phyloP scores from a whole-genome alignment of 2,329 filamentous ascomycete species.

The Phoma herbarum region DNA sequence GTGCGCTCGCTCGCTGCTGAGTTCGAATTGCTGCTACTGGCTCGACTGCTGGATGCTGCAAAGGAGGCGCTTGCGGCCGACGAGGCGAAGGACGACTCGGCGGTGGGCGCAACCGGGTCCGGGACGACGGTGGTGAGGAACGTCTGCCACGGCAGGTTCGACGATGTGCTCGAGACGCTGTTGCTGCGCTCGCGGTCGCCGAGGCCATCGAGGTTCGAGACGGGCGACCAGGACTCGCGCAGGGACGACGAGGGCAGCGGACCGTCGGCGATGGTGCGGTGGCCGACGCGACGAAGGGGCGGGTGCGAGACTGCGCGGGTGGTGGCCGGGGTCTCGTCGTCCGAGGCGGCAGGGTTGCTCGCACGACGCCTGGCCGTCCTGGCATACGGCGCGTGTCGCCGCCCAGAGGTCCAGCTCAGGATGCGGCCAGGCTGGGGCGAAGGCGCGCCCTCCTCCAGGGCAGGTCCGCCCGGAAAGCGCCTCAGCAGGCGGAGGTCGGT shows the following conservation, averaged over 20 bases:
- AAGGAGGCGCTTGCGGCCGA: slow-evolving; percentile 63
- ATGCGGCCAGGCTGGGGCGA: background rate
- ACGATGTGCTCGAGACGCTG: slow-evolving; percentile 73
- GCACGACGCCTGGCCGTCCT: background rate
- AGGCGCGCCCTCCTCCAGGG: background rate
- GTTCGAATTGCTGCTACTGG: slow-evolving; percentile 60
- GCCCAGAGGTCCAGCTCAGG: background rate
- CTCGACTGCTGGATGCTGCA: slow-evolving; percentile 51
- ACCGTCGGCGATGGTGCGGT: slow-evolving; percentile 49
- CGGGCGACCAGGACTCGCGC: slow-evolving; percentile 51
- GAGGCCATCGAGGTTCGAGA: slow-evolving; percentile 70
- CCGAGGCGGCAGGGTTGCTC: slow-evolving; percentile 4
- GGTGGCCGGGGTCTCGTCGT: slow-evolving; percentile 35
- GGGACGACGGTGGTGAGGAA: slow-evolving; percentile 82
- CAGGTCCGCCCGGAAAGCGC: background rate
- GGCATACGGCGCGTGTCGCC: slow-evolving; percentile 7
- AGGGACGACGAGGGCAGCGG: slow-evolving; percentile 49
- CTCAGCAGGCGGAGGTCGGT: background rate
- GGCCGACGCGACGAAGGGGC: slow-evolving; percentile 50
- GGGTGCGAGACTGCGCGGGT: slow-evolving; percentile 45
- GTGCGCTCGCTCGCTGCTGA: slow-evolving; percentile 50
- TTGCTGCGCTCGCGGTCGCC: slow-evolving; percentile 76
- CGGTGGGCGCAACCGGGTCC: slow-evolving; percentile 81
- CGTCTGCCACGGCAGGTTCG: slow-evolving; percentile 74
- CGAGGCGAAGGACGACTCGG: slow-evolving; percentile 83